Evolutionary conservation across 345 rosid species (phyloP), one percentile per base, ranked within the genome.

Genomic region (Crucihimalaya himalaica): DNA sequence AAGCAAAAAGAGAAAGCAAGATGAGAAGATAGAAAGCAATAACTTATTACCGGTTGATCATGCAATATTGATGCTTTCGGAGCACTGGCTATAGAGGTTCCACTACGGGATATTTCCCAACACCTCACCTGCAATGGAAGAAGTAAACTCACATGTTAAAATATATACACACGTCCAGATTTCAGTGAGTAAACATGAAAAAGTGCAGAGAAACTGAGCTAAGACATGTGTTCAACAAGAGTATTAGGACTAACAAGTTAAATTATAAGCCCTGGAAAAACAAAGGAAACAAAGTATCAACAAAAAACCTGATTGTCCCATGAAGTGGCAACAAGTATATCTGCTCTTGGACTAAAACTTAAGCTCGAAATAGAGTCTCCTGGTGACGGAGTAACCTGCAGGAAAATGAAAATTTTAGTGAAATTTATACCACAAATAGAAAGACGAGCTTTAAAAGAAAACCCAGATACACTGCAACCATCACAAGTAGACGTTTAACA

Each of bases 261-360:
- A 16, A 40, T 18, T 14, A 19, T 13, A 47, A 52, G 61, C 37
- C 63, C 27, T 57, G 72, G 72, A 55, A 64, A 20, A 20, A 37
- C 39, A 8, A 64, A 55, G 40, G 43, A 50, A 21, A 13, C 3
- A 13, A 58, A 32, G 50, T 68, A 54, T n/a, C 6, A 55, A 34
- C 1, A 69, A 76, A 54, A 68, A 66, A 96, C 99, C 97, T 96
- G 99, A 75, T 89, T 96, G 81, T 96, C 99, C 99, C 99, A 96
- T 29, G 99, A 92, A 73, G 95, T 88, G 19, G 98, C 97, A 25
- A 92, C 87, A 79, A 96, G 84, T 61, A 84, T 76, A 74, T 96
- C 94, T 28, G 94, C 99, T 80, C 86, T 89, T 42, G 99, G 93
- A 84, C 98, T 92, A 86, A 96, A 96, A 76, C 83, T 52, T 59